Evolutionary conservation across 805 yeast species (phyloP), one percentile per base, ranked within the genome.

Genomic region (Saccharomycopsis lassenensis): DNA sequence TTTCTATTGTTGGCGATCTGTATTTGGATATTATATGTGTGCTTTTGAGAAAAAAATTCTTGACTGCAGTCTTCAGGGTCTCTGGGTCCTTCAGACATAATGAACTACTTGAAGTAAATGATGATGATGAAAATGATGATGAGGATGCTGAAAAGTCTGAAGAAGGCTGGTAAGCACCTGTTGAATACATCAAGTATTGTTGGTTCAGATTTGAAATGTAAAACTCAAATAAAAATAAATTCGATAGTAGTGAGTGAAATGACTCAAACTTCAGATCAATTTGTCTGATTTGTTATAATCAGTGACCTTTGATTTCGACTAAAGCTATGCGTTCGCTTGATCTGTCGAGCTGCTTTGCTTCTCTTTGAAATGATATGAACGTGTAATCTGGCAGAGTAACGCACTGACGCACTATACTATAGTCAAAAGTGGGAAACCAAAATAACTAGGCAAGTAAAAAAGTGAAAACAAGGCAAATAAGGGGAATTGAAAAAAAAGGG

Each of bases 1-100:
- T n/a, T n/a, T n/a, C n/a, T n/a, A n/a, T n/a, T 4, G 25, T 16
- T 10, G 34, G 35, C 6, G 31, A 12, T 23, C 40, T 16, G 31
- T 17, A 36, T 10, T 22, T 11, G 11, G 35, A 15, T n/a, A 36
- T n/a, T 7, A 36, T 30, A 26, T 36, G 40, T n/a, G 35, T 29
- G n/a, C 31, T n/a, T 21, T 33, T 36, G 30, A 19, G 21, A 21
- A 31, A 36, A 21, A 36, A 36, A n/a, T 17, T 23, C 22, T 19
- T 24, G 26, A 36, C 27, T 4, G 31, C 5, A 12, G 15, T 17
- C 7, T 25, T 30, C 15, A 36, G 24, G 10, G 20, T 31, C n/a
- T 36, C 26, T 14, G 24, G 29, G 17, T 36, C 33, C 14, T 15
- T 34, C 4, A 21, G 4, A 11, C 29, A 32, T 11, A 18, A 22